phyloP scores from a whole-genome alignment of 345 rosid genomes.

The Toxicodendron radicans region DNA sequence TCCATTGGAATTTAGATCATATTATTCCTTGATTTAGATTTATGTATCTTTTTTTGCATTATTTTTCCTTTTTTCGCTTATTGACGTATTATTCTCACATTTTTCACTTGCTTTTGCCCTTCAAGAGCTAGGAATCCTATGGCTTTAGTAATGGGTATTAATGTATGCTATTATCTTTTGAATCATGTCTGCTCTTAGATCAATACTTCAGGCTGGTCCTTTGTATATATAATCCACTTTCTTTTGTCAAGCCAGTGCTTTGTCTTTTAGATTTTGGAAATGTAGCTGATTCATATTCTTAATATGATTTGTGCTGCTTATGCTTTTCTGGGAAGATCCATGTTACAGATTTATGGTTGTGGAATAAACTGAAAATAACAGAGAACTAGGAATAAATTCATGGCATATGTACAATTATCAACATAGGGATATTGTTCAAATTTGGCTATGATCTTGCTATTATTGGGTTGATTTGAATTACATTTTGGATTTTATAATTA shows the following conservation, averaged over 20 bases:
- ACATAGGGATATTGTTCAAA: neutral
- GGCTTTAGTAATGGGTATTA: neutral
- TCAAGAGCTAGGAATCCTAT: neutral
- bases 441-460: neutral
- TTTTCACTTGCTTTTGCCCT: neutral
- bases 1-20: neutral
- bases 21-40: neutral
- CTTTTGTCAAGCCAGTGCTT: neutral
- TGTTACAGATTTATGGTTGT: neutral
- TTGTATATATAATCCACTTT: neutral
- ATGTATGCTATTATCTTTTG: neutral
- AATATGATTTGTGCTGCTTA: neutral
- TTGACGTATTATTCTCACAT: neutral
- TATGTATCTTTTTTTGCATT: neutral
- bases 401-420: neutral
- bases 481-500: neutral
- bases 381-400: neutral
- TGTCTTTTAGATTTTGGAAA: neutral
- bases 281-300: neutral
- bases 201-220: neutral
- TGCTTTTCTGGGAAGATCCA: too few relatives aligned
- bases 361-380: neutral
- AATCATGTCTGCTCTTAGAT: neutral
- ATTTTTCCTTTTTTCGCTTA: neutral
- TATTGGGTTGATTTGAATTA: conserved; percentile 8